Conservation (phyloP, 2,329 filamentous ascomycete species). For the Aspergillus brasiliensis region DNA sequence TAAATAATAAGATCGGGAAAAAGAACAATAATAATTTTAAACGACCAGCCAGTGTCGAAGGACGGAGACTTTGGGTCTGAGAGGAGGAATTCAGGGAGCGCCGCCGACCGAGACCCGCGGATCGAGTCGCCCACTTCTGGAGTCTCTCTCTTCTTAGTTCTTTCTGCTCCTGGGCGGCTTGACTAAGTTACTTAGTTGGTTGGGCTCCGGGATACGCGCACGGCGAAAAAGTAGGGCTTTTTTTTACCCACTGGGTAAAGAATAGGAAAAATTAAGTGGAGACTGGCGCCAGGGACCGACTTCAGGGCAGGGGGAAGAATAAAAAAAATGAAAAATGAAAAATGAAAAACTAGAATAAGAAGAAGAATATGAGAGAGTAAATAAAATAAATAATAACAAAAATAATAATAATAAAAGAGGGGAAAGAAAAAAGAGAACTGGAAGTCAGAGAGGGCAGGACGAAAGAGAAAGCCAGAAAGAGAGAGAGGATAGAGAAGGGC, state of each 20-base stretch:
- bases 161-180: slow-evolving; percentile 5
- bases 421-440: background rate
- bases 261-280: slow-evolving; percentile 19
- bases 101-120: slow-evolving; percentile 21
- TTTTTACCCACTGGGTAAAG: background rate
- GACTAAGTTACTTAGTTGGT: slow-evolving; percentile 8
- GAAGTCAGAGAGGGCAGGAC: background rate
- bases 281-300: slow-evolving; percentile 25
- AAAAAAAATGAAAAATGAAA: background rate
- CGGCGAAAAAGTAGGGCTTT: slow-evolving; percentile 20
- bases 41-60: slow-evolving; percentile 6
- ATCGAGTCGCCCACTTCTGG: slow-evolving; percentile 13
- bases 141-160: background rate
- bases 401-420: background rate
- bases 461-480: background rate
- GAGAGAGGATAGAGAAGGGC: too few relatives aligned
- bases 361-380: background rate
- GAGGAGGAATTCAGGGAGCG: slow-evolving; percentile 26
- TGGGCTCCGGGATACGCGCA: slow-evolving; percentile 17
- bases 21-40: slow-evolving; percentile 16
- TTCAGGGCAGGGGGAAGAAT: background rate
- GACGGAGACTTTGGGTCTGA: slow-evolving; percentile 14
- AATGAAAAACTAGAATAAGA: background rate
- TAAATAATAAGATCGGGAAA: slow-evolving; percentile 13
- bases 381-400: background rate